Evolutionary conservation across 2,329 filamentous ascomycete species (phyloP), one percentile per base, ranked within the genome.

Genomic region (Clarireedia paspali): DNA sequence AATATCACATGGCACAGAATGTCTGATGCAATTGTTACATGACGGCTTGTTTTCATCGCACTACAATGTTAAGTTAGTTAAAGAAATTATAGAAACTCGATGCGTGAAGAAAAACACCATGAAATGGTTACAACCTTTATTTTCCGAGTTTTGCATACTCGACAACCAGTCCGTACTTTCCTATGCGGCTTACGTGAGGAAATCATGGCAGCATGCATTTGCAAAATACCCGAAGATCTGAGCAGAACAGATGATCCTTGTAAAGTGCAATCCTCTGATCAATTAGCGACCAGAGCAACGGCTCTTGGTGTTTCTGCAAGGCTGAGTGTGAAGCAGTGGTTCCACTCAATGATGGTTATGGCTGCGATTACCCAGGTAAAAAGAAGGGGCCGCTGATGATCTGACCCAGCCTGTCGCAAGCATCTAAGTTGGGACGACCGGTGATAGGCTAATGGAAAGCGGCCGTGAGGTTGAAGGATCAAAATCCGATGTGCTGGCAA

Each of bases 21-120:
- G 72, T 17, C 69, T 70, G 42, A 71, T 67, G 61, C 72, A 74
- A 60, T 74, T 74, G 47, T 68, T 64, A 56, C 72, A 74, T 56
- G 68, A 64, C 24, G 72, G 72, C 38, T 67, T 66, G 30, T 68
- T 64, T 55, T 74, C 72, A 56, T 74, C 72, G 57, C 72, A 74
- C 72, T 74, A 50, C 38, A 55, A 6, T 10, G n/a, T 17, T 24
- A 15, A 5, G 24, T 50, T 15, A 51, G 36, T n/a, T 34, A 15
- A 39, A 17, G 30, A 17, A 52, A 24, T 2, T 4, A 10, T 9
- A 10, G 27, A 30, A 10, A 2, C 10, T 30, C 27, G 27, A 30
- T 0, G 7, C 27, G 27, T 5, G 30, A n/a, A 23, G 3, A 17
- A 6, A 30, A 50, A 53, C 4, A 34, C 38, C 9, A 26, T 17